These are phyloP conservation scores for Lenzites betulinus DNA, from an alignment of 768 basidiomycete species.

Conservation along the genomic window DNA sequence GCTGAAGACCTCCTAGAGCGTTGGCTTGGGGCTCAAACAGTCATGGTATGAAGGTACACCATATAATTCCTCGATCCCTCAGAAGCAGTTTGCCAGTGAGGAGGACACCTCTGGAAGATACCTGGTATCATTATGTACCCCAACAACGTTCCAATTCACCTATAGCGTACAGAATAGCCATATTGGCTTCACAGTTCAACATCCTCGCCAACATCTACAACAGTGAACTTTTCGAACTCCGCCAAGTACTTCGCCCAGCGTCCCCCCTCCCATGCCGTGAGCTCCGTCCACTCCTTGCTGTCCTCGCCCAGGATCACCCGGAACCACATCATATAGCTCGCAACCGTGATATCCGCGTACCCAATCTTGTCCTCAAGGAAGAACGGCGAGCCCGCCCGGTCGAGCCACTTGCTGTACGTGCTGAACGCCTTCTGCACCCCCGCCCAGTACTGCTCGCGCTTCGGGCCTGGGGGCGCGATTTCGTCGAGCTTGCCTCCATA, in stretches of 20 bases:
- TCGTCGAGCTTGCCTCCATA: constrained; percentile 36
- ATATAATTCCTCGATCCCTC: too few relatives aligned
- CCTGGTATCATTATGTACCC: too few relatives aligned
- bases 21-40: too few relatives aligned
- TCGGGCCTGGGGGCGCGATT: constrained; percentile 27
- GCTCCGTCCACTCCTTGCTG: constrained; percentile 36
- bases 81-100: too few relatives aligned
- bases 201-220: constrained; percentile 33
- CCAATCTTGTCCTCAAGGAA: constrained; percentile 38
- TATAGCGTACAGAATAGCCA: too few relatives aligned
- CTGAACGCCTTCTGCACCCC: constrained; percentile 30
- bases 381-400: constrained; percentile 30
- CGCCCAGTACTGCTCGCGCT: constrained; percentile 32
- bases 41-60: too few relatives aligned
- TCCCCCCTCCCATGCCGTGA: constrained; percentile 40
- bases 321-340: constrained; percentile 39
- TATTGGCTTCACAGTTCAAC: background rate
- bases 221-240: constrained; percentile 35
- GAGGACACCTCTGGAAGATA: too few relatives aligned
- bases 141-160: too few relatives aligned
- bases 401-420: constrained; percentile 35
- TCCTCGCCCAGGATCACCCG: constrained; percentile 32
- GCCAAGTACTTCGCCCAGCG: constrained; percentile 40
- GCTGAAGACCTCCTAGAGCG: too few relatives aligned
- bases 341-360: constrained; percentile 41